Conservation (phyloP, 2,329 filamentous ascomycete genomes). For the Diaporthe batatas region DNA sequence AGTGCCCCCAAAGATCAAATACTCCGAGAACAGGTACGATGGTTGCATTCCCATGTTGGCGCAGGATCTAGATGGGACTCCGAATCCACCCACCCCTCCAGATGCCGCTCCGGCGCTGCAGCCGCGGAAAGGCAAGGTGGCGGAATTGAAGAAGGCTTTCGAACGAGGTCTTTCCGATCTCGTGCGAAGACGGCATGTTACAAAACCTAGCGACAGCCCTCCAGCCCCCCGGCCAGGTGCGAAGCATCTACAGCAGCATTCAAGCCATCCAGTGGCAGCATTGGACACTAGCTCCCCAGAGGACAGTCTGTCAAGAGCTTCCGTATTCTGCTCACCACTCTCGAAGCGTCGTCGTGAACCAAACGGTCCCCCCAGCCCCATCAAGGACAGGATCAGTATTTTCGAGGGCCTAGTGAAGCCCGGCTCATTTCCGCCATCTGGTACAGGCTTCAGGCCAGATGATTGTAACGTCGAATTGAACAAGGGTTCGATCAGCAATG, state of each 20-base stretch:
- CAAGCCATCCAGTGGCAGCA: neutral
- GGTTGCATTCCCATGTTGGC: neutral
- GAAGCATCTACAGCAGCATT: neutral
- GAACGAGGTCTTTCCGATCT: neutral
- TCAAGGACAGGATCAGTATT: slow-evolving; percentile 35
- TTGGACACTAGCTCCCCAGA: neutral
- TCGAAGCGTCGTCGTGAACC: slow-evolving; percentile 23
- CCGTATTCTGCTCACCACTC: slow-evolving; percentile 25
- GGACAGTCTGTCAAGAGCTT: neutral
- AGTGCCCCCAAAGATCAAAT: neutral
- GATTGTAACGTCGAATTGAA: neutral
- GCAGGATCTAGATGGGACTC: neutral
- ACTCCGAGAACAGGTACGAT: neutral
- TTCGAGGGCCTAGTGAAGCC: slow-evolving; percentile 39
- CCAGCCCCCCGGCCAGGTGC: neutral
- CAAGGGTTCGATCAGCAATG: too few relatives aligned
- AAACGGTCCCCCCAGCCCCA: neutral
- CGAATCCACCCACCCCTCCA: neutral
- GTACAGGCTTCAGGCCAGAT: neutral
- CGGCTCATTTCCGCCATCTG: neutral
- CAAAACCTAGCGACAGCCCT: neutral
- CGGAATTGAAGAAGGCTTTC: slow-evolving; percentile 2
- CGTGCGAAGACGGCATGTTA: neutral
- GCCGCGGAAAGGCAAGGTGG: neutral
- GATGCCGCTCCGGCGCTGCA: neutral